Evolutionary conservation across 768 basidiomycete species (phyloP).

Genomic region (Hygrophorus pudorinus): DNA sequence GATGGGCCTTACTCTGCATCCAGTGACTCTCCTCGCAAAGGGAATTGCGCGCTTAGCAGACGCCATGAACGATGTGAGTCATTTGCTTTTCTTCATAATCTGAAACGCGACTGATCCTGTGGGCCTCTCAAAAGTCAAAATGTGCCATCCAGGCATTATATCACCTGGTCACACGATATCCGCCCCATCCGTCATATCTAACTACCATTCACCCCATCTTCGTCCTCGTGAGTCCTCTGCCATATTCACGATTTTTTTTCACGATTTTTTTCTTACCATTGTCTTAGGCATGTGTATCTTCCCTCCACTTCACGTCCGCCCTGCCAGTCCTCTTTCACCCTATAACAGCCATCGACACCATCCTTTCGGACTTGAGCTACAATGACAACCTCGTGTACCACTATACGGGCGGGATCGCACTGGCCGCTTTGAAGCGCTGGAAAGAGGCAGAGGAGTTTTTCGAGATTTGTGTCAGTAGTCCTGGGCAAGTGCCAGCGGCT

Average conservation of each 20-base stretch:
- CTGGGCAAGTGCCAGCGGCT: constrained; percentile 46
- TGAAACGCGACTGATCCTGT: neutral
- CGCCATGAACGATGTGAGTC: constrained; percentile 39
- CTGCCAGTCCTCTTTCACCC: constrained; percentile 53
- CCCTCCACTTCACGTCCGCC: constrained; percentile 43
- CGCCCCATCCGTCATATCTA: constrained; percentile 44
- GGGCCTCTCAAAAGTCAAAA: constrained; percentile 19
- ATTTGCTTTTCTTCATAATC: neutral
- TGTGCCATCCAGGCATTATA: constrained; percentile 49
- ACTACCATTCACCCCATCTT: constrained; percentile 67
- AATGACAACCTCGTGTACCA: constrained; percentile 81
- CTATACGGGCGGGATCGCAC: constrained; percentile 68
- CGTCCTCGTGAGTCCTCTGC: constrained; percentile 36
- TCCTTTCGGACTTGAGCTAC: constrained; percentile 57
- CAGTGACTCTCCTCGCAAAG: constrained; percentile 59
- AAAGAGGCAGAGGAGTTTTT: constrained; percentile 64
- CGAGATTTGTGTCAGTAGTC: constrained; percentile 66
- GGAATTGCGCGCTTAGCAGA: constrained; percentile 47
- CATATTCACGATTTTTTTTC: neutral
- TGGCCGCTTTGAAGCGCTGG: constrained; percentile 58
- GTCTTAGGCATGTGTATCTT: constrained; percentile 45
- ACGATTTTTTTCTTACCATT: constrained; percentile 1
- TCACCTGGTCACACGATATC: constrained; percentile 52
- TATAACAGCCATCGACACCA: constrained; percentile 54
- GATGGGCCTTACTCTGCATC: neutral